phyloP scores from a whole-genome alignment of 2,329 filamentous ascomycete species.

The Plenodomus tracheiphilus region DNA sequence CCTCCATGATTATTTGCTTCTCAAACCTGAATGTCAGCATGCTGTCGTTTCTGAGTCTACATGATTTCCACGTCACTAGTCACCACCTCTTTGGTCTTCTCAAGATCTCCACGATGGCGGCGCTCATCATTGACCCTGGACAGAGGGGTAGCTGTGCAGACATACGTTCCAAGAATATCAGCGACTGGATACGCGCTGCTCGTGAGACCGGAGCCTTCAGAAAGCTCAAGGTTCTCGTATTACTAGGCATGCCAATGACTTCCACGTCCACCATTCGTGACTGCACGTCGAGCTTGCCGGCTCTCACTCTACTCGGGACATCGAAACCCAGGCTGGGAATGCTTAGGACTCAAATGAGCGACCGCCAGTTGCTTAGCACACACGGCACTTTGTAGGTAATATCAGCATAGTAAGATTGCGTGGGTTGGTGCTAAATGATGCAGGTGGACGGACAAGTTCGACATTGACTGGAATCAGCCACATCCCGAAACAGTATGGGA shows the following conservation, averaged over 20 bases:
- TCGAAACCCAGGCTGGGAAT: too few relatives aligned
- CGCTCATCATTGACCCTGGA: constrained; percentile 17
- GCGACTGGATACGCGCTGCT: constrained; percentile 24
- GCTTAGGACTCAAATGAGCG: background rate
- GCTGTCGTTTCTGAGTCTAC: constrained; percentile 25
- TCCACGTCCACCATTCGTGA: constrained; percentile 6
- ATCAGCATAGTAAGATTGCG: too few relatives aligned
- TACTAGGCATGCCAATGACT: constrained; percentile 12
- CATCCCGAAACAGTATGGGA: background rate
- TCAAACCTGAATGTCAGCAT: constrained; percentile 12
- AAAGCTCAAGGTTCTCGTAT: constrained; percentile 18
- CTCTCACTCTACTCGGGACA: constrained; percentile 17
- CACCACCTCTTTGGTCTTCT: constrained; percentile 19
- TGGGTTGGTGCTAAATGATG: background rate
- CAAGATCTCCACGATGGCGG: constrained; percentile 20
- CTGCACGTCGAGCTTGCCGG: constrained; percentile 15
- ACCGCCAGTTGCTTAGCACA: background rate
- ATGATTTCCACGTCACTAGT: constrained; percentile 7
- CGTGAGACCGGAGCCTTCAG: constrained; percentile 19
- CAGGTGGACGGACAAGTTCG: background rate
- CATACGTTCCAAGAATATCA: constrained; percentile 8
- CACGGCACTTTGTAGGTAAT: too few relatives aligned
- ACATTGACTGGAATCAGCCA: background rate
- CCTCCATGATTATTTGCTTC: constrained; percentile 17
- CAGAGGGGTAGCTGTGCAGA: background rate